phyloP scores from a whole-genome alignment of 805 yeast species.

The Cyberlindnera galapagoensis region DNA sequence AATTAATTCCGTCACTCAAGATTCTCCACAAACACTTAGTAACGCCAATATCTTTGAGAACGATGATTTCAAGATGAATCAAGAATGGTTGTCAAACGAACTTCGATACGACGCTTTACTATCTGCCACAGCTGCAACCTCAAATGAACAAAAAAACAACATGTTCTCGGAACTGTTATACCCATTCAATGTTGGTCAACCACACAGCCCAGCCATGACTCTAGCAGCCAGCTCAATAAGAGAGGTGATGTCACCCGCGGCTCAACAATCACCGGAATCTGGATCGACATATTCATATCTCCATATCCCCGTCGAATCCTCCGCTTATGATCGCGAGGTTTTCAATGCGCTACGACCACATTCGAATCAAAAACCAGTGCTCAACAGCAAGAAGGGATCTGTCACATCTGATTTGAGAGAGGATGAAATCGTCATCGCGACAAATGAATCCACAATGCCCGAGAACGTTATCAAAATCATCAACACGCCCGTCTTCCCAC shows the following conservation, averaged over 20 bases:
- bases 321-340: slow-evolving; percentile 22
- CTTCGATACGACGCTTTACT: slow-evolving; percentile 64
- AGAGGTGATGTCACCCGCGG: no score
- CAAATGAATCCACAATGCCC: slow-evolving; percentile 39
- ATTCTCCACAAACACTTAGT: background rate
- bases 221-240: no score
- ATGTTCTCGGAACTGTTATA: slow-evolving; percentile 51
- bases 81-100: slow-evolving; percentile 65
- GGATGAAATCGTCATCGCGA: slow-evolving; percentile 14
- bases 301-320: slow-evolving; percentile 5
- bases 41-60: slow-evolving; percentile 16
- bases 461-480: slow-evolving; percentile 38
- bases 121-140: slow-evolving; percentile 59
- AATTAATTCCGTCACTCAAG: background rate
- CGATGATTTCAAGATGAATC: slow-evolving; percentile 11
- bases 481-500: slow-evolving; percentile 27
- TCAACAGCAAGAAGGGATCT: no score
- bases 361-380: slow-evolving; percentile 5
- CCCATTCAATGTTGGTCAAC: no score
- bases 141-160: slow-evolving; percentile 43
- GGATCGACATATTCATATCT: slow-evolving; percentile 1
- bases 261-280: no score
- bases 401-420: no score
- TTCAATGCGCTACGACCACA: slow-evolving; percentile 22
- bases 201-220: no score